Conservation (phyloP, 2,329 filamentous ascomycete genomes). For the Calycina marina region DNA sequence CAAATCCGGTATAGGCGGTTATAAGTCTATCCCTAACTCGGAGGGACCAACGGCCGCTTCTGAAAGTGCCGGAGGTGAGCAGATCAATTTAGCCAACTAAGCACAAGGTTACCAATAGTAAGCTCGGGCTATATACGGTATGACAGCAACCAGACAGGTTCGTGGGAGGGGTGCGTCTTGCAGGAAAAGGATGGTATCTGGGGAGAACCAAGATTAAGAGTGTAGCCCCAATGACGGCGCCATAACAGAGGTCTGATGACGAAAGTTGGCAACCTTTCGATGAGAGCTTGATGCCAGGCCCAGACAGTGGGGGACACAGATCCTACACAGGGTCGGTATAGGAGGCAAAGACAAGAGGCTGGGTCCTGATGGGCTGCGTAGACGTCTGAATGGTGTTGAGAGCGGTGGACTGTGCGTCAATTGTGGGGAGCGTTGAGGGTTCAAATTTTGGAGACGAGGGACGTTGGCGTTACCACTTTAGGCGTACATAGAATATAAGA, state of each 20-base stretch:
- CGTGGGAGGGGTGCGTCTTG: constrained; percentile 3
- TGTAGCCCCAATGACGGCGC: constrained; percentile 6
- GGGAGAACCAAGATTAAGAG: constrained; percentile 4
- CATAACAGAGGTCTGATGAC: constrained; percentile 2
- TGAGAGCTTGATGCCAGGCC: neutral
- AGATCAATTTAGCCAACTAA: constrained; percentile 6
- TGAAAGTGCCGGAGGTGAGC: constrained; percentile 11
- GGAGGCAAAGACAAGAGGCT: neutral
- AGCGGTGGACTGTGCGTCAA: constrained; percentile 5
- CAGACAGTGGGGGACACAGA: neutral
- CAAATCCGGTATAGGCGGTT: constrained; percentile 3
- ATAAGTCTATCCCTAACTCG: constrained; percentile 1
- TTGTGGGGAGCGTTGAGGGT: constrained; percentile 3
- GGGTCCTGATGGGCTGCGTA: constrained; percentile 1
- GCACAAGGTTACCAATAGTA: constrained; percentile 6
- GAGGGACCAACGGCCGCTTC: constrained; percentile 11
- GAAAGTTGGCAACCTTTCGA: neutral
- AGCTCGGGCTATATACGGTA: constrained; percentile 12
- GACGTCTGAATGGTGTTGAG: neutral
- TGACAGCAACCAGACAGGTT: constrained; percentile 5
- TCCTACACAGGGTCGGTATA: neutral
- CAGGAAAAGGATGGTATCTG: constrained; percentile 2
- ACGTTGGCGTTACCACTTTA: too few relatives aligned
- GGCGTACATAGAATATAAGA: too few relatives aligned
- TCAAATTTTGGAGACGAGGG: constrained; percentile 12